Evolutionary conservation across 331 rosid genomes (phyloP).

Genomic region (Erythrophleum ivorense): DNA sequence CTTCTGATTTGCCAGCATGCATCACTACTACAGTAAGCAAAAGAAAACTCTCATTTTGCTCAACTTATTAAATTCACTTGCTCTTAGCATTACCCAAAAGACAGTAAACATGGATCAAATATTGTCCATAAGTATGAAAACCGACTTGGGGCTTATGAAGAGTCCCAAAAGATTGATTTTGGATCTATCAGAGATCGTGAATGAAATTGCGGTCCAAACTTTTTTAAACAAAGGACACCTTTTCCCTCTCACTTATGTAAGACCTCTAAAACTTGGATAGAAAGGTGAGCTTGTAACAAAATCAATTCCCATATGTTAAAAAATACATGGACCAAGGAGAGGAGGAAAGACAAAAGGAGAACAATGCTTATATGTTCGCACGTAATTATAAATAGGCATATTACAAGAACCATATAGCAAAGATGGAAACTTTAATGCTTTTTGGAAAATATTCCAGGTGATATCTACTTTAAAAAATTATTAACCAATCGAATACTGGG

Average conservation of each 20-base stretch:
- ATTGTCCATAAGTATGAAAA: neutral
- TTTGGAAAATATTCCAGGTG: conserved; percentile 13
- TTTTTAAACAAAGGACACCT: neutral
- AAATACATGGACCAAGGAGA: too few relatives aligned
- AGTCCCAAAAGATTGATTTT: neutral
- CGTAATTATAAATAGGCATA: neutral
- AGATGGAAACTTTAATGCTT: conserved; percentile 13
- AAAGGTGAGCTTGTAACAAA: too few relatives aligned
- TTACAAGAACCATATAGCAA: neutral
- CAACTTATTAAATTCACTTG: neutral
- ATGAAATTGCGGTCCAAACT: neutral
- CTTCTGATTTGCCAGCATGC: conserved; percentile 13
- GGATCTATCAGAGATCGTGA: conserved; percentile 12
- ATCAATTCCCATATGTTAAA: too few relatives aligned
- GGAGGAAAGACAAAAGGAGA: too few relatives aligned
- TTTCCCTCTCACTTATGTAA: neutral
- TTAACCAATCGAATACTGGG: neutral
- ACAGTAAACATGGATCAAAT: neutral
- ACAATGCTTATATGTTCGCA: too few relatives aligned
- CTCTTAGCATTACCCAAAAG: neutral
- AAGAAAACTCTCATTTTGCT: neutral
- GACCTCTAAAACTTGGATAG: too few relatives aligned
- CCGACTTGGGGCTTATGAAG: neutral
- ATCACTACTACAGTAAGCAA: neutral
- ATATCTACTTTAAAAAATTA: conserved; percentile 26